A percentile compares a stretch with the other conserved stretches of the same genome.
Conservation (phyloP, 129 eudicot species). For the Scalesia atractyloides region DNA sequence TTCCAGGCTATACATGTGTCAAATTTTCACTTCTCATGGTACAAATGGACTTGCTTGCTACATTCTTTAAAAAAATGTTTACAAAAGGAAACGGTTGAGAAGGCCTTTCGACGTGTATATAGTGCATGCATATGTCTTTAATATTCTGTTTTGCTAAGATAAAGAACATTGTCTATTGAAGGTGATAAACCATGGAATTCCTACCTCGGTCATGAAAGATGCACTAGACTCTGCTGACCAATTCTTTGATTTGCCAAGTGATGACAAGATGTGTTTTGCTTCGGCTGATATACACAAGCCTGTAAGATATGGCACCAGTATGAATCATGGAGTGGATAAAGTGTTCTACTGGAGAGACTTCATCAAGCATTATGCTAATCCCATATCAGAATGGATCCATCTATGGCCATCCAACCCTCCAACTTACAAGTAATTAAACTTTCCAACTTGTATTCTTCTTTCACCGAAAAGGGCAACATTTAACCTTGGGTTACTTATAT, state of each 20-base stretch:
- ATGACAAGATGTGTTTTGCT: no score
- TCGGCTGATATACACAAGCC: no score
- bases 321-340: no score
- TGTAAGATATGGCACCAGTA: no score
- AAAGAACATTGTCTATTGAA: conserved; percentile 34
- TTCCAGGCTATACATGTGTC: no score
- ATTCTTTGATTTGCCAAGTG: no score
- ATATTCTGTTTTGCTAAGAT: conserved; percentile 9
- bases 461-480: not conserved
- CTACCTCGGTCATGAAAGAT: conserved; percentile 38
- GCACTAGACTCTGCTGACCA: conserved; percentile 63
- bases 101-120: conserved; percentile 25
- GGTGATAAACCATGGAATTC: conserved; percentile 77
- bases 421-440: conserved; percentile 50
- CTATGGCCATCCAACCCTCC: conserved; percentile 76
- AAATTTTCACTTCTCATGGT: no score
- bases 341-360: no score
- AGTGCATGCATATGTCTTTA: conserved; percentile 24
- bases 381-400: conserved; percentile 53
- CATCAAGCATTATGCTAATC: no score
- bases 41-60: conserved; percentile 17
- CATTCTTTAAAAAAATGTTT: not conserved
- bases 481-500: not conserved
- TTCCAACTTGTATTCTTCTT: not conserved
- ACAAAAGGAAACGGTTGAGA: conserved; percentile 13